Evolutionary conservation across 345 rosid genomes (phyloP), one percentile per base, ranked within the genome.

Genomic region (Camelina sativa): DNA sequence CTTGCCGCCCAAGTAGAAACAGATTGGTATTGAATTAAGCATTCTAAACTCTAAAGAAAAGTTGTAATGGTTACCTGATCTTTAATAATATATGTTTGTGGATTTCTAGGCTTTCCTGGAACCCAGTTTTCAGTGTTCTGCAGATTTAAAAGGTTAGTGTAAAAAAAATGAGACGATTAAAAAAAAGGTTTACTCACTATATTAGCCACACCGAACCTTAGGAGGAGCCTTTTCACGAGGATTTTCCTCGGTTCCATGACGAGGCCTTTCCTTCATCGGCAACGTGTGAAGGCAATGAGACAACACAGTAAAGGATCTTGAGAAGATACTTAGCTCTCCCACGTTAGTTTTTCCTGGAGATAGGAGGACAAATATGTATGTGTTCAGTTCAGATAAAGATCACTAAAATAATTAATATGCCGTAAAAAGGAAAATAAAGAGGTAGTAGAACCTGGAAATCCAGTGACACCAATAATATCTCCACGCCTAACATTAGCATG

Each of bases 251-350:
- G 82, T 67, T 43, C n/a, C 8, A 44, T 16, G 50, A 44, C 8
- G 8, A 44, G 48, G 17, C 19, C 7, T 44, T 44, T 44, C 3
- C 78, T 82, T 5, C 78, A 83, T 85, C 0, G 98, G 97, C 92
- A 93, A 75, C 96, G 89, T 89, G 73, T 93, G 93, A 54, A 91
- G 88, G 82, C 97, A 91, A 79, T 91, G 92, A 54, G 98, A 89
- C 68, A 91, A 68, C 30, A 85, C 85, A 2, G 41, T 15, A 59
- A 93, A 82, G n/a, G 84, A 76, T 61, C 20, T 75, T 4, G 98
- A 91, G 75, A 88, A 88, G 54, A 93, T 84, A 77, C 89, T 93
- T 48, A 91, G 78, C 80, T 93, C 97, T 16, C 93, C 93, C 23
- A 84, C 86, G 76, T 86, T 89, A 60, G 92, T 85, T 84, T 91